Base-by-base conservation (phyloP, 1,139 yeast genomes). In the Yamadazyma spencermartinsiae region DNA sequence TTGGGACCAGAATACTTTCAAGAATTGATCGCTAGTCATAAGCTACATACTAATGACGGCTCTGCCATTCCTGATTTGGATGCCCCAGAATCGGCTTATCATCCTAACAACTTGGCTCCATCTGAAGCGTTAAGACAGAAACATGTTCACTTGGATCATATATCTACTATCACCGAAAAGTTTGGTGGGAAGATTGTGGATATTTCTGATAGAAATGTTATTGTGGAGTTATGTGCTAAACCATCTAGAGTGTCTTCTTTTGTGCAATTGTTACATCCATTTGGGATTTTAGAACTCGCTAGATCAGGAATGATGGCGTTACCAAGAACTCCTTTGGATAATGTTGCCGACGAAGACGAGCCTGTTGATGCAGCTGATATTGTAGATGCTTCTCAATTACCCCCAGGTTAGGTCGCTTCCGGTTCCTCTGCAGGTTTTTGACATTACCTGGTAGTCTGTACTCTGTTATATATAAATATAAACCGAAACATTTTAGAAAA, bases 231-330 rank as follows among this genome's bases (percentile, higher is more conserved):
- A 51, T 77, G 88, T 51, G 98, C 98, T 40, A 90, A 92, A 64
- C 98, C 98, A 26, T 80, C 87, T 38, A 80, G 97, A 63, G 77
- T 92, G 46, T 74, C 92, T 33, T 82, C 95, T 30, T 89, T 89
- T 64, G 79, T 92, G 60, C 87, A 86, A 49, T 79, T 92, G 57
- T 75, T 90, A 58, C 94, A 88, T 60, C 98, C 98, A 36, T 92
- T 92, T 60, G 98, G 98, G 55, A 83, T 92, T 43, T 76, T 92
- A 61, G 98, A 92, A 68, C 85, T 92, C 53, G 96, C 98, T 35
- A 81, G 98, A 68, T 85, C 96, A 17, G 98, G 98, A 67, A 88
- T 90, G 95, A 88, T 92, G 89, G 98, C 98, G 8, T 75, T 92
- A 56, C 95, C 98, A 58, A 82, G 98, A 76, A 88, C 98, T 36